A percentile compares a stretch with the other conserved stretches of the same genome.
Conservation (phyloP, 495 filamentous ascomycete species). For the Xylaria castorea region DNA sequence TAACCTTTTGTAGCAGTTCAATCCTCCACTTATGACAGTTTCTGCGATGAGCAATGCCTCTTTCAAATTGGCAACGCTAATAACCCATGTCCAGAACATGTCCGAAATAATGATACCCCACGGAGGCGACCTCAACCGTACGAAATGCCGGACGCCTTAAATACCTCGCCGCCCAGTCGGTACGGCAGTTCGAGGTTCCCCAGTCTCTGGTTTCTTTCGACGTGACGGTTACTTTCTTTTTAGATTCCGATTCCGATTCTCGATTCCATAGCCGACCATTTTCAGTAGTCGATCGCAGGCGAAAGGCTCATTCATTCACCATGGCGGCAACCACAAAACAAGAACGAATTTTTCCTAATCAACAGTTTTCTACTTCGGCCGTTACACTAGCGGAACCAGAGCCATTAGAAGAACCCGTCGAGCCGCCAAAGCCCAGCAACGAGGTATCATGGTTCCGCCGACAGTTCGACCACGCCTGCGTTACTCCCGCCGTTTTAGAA, state of each 20-base stretch:
- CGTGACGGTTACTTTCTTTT: conserved; percentile 27
- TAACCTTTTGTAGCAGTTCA: conserved; percentile 1
- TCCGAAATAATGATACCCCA: conserved; percentile 16
- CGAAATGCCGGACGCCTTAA: conserved; percentile 23
- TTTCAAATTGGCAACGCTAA: conserved; percentile 28
- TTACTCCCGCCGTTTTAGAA: conserved; percentile 58
- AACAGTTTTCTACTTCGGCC: conserved; percentile 22
- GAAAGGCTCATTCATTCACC: conserved; percentile 25
- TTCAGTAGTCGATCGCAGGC: conserved; percentile 25
- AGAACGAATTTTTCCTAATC: conserved; percentile 20
- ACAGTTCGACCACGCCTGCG: conserved; percentile 46
- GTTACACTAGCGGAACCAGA: conserved; percentile 19
- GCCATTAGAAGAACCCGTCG: conserved; percentile 19
- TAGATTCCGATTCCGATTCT: conserved; percentile 19
- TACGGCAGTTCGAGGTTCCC: not conserved
- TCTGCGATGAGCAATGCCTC: conserved; percentile 23
- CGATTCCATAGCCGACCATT: conserved; percentile 21
- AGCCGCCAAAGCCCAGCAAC: conserved; percentile 23
- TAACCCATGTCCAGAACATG: conserved; percentile 21
- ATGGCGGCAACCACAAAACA: conserved; percentile 22
- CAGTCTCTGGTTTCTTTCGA: conserved; percentile 20
- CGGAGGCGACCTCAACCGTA: not conserved
- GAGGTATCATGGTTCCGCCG: conserved; percentile 34
- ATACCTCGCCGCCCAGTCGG: conserved; percentile 19
- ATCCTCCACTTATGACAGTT: conserved; percentile 26